Evolutionary conservation across 768 basidiomycete genomes (phyloP), one percentile per base, ranked within the genome.

Genomic region (Hebeloma cylindrosporum): DNA sequence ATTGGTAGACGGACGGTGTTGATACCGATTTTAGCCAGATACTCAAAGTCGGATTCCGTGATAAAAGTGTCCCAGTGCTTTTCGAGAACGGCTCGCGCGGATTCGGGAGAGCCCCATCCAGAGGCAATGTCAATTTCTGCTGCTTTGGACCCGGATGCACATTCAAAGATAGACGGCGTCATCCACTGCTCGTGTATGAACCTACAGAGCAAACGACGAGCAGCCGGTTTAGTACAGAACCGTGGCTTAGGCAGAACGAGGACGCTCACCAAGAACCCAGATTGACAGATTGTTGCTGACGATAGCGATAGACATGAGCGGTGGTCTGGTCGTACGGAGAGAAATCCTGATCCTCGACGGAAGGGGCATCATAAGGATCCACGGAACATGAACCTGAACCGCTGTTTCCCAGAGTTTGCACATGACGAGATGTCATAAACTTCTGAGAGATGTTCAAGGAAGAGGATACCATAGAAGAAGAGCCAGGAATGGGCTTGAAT

Each of bases 41-140:
- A 82, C 17, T 70, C 59, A 58, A 88, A 85, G 63, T 90, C 88
- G 1, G 73, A 61, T 33, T 78, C 68, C 1, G 65, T 76, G 57
- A 91, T 79, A 66, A 80, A 90, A 0, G 76, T 78, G 54, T 87
- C 83, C 88, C 88, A 91, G 61, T 90, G 88, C 14, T 65, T 69
- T 62, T 90, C 85, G 30, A 90, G 70, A 43, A 70, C 62, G 2
- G 73, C 64, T 7, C 72, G 73, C 33, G 82, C 77, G 48, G 56
- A 57, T 2, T 62, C 54, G 6, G 53, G 40, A 16, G 70, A 71
- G 13, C 70, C 72, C 78, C 79, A 86, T 2, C 85, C 85, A 13
- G 65, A 71, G 4, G 85, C 83, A 29, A 88, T 75, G 57, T 87
- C 84, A 26, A 82, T 59, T 57, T 88, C 86, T 2, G 83, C 74